phyloP scores from a whole-genome alignment of 108 stramenopile genomes.

The Mediolabrus comicus region DNA sequence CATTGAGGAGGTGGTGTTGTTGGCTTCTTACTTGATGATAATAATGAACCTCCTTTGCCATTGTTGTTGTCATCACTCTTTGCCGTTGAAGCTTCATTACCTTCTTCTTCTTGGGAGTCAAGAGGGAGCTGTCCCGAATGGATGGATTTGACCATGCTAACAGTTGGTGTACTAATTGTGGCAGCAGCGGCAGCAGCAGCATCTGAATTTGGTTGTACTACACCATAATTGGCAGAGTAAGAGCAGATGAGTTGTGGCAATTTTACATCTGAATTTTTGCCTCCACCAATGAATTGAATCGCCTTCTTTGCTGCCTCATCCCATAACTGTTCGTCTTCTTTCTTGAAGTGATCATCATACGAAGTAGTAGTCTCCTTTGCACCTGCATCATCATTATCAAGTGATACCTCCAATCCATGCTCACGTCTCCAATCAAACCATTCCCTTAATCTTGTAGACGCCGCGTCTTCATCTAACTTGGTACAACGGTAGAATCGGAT shows the following conservation, averaged over 20 bases:
- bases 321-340: constrained; percentile 26
- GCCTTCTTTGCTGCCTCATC: constrained; percentile 27
- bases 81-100: too few relatives aligned
- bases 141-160: too few relatives aligned
- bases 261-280: neutral
- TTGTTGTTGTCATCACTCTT: too few relatives aligned
- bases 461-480: constrained; percentile 31
- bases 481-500: constrained; percentile 24
- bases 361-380: neutral
- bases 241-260: constrained; percentile 41
- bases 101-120: too few relatives aligned
- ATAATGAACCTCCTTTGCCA: neutral
- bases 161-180: too few relatives aligned
- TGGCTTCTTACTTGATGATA: too few relatives aligned
- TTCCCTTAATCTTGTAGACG: constrained; percentile 23
- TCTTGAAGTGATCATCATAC: constrained; percentile 11
- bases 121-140: too few relatives aligned
- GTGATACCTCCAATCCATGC: constrained; percentile 13
- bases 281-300: constrained; percentile 7
- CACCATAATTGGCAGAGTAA: too few relatives aligned
- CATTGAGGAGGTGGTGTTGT: constrained; percentile 23
- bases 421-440: constrained; percentile 34
- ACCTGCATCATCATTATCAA: constrained; percentile 16
- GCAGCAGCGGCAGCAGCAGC: too few relatives aligned
- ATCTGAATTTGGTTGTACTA: too few relatives aligned